Evolutionary conservation across 257 asterid genomes (phyloP), one percentile per base, ranked within the genome.

Genomic region (Orobanche coerulescens): DNA sequence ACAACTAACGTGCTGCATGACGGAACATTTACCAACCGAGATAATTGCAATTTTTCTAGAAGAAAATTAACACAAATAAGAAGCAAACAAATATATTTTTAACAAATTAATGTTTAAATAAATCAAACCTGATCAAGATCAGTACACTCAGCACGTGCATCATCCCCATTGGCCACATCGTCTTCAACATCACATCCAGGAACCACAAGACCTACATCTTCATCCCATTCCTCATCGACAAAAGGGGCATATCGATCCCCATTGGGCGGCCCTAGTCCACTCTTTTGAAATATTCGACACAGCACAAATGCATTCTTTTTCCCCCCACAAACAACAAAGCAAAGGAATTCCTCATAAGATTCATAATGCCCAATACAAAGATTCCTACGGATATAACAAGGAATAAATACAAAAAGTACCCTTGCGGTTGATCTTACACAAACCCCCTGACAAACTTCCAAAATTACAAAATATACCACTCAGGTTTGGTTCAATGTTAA

Each of bases 221-320:
- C 90, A 61, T 85, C 88, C 98, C 98, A 91, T 66, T 91, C 98
- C 78, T 91, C 98, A 67, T 91, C 98, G 18, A 91, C 73, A 75
- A 91, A 91, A 56, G 98, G 96, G 19, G 98, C 98, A 50, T 91
- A 91, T 14, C 96, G 85, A 69, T 85, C 89, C 42, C 95, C 96
- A 59, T 85, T 91, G 4, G 96, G 96, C 13, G 96, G 96, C n/a
- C 98, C 98, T 6, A 91, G 50, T 28, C 98, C 98, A 74, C 98
- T 88, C 77, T 92, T 92, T 61, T 86, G 96, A 67, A 92, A 92
- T 65, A 92, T 86, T 78, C 98, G 76, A 80, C 98, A 92, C 3
- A 91, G 94, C 72, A 91, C 98, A 79, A 85, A 91, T 0, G 93
- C 87, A 72, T 91, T 95, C 98, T 91, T 73, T 75, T 76, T 65